These are phyloP conservation scores for Diaporthe helianthi DNA, from an alignment of 2,329 filamentous ascomycete genomes.

Conservation along the genomic window DNA sequence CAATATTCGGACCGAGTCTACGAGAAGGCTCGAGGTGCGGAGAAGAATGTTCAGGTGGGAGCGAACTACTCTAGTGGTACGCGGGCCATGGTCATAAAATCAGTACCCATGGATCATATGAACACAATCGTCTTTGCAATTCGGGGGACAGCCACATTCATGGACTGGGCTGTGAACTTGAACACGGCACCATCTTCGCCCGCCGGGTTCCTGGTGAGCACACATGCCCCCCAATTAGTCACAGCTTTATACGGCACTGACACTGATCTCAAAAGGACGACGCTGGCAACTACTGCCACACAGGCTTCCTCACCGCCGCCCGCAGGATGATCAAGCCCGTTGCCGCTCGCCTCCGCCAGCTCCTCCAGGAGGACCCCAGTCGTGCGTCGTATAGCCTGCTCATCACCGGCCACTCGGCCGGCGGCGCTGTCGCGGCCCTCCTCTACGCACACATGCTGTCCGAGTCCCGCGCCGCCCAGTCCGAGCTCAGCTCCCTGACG, in stretches of 20 bases:
- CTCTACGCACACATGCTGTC: slow-evolving; percentile 84
- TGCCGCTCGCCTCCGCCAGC: slow-evolving; percentile 70
- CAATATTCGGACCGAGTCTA: slow-evolving; percentile 81
- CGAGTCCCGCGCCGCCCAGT: slow-evolving; percentile 58
- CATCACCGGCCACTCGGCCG: slow-evolving; percentile 86
- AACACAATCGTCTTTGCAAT: slow-evolving; percentile 85
- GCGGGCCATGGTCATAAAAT: slow-evolving; percentile 87
- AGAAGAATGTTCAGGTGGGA: slow-evolving; percentile 73
- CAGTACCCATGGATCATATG: slow-evolving; percentile 77
- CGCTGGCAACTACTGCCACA: slow-evolving; percentile 76
- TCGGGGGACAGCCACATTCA: slow-evolving; percentile 78
- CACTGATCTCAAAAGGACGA: slow-evolving; percentile 64
- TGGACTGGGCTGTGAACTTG: slow-evolving; percentile 88
- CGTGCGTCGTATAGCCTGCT: slow-evolving; percentile 73
- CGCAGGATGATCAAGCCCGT: slow-evolving; percentile 77
- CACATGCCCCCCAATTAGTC: slow-evolving; percentile 11
- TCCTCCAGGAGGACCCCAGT: slow-evolving; percentile 75
- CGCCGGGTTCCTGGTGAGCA: slow-evolving; percentile 65
- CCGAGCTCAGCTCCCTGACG: slow-evolving; percentile 74
- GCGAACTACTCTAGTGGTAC: slow-evolving; percentile 77
- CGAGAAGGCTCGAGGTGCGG: slow-evolving; percentile 64
- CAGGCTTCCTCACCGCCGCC: slow-evolving; percentile 80
- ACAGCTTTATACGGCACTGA: slow-evolving; percentile 16
- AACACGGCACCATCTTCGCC: slow-evolving; percentile 72
- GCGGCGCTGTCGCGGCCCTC: slow-evolving; percentile 81